These are phyloP conservation scores for Fusarium nodosum DNA, from an alignment of 2,329 filamentous ascomycete species.

Conservation along the genomic window DNA sequence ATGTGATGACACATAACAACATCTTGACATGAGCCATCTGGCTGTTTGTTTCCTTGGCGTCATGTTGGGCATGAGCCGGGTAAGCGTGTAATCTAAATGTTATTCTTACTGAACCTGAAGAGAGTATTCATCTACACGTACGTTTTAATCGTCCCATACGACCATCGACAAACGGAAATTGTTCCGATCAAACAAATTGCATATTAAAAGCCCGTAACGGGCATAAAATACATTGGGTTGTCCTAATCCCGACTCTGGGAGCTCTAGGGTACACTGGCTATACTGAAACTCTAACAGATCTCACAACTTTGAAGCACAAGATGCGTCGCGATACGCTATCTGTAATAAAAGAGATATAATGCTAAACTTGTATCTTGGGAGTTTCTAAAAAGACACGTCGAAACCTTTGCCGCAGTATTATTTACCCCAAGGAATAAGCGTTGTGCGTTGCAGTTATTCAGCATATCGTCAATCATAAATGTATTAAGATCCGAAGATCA, in stretches of 20 bases:
- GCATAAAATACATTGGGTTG: background rate
- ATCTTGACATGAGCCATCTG: background rate
- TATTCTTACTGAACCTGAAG: conserved; percentile 6
- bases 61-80: background rate
- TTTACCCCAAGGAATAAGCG: too few species aligned
- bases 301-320: background rate
- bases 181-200: background rate
- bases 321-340: background rate
- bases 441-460: background rate
- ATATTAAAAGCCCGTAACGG: background rate
- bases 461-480: conserved; percentile 19
- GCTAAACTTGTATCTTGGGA: background rate
- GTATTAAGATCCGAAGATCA: conserved; percentile 1
- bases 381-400: background rate
- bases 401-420: background rate
- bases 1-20: background rate
- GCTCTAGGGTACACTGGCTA: background rate
- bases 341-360: rapidly evolving
- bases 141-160: background rate
- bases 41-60: background rate
- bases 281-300: background rate
- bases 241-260: background rate
- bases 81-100: background rate
- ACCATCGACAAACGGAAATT: background rate
- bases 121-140: background rate